phyloP scores from a whole-genome alignment of 2,329 filamentous ascomycete species.

The Phoma sp. region DNA sequence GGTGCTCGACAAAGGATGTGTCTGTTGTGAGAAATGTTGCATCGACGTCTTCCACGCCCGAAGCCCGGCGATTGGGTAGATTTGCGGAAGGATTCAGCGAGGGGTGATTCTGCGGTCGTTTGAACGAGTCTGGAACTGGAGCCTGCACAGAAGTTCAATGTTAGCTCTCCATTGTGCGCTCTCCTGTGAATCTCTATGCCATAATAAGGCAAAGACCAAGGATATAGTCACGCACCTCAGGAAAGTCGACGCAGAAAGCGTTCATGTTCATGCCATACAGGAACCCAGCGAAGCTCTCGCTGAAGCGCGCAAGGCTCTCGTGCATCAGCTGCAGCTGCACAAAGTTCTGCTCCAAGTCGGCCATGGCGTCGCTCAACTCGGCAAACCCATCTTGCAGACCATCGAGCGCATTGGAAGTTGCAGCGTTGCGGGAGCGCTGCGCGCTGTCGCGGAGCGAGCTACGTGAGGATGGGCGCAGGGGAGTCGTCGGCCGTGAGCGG shows the following conservation, averaged over 20 bases:
- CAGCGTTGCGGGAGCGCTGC: slow-evolving; percentile 48
- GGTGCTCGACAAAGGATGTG: slow-evolving; percentile 88
- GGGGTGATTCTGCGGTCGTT: slow-evolving; percentile 45
- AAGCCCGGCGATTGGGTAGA: slow-evolving; percentile 28
- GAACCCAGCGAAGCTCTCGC: slow-evolving; percentile 94
- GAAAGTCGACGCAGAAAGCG: slow-evolving; percentile 97
- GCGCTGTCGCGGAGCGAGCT: slow-evolving; percentile 74
- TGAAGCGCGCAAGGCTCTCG: slow-evolving; percentile 89
- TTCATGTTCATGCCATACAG: slow-evolving; percentile 98
- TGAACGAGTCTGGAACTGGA: slow-evolving; percentile 83
- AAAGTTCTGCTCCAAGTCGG: slow-evolving; percentile 95
- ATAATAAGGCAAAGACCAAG: too few relatives aligned
- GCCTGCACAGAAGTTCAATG: slow-evolving; percentile 58
- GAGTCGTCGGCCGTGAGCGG: slow-evolving; percentile 83
- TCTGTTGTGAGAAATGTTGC: slow-evolving; percentile 94
- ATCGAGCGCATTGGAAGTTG: slow-evolving; percentile 73
- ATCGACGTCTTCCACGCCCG: slow-evolving; percentile 61
- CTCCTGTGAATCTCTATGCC: too few relatives aligned
- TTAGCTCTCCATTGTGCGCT: too few relatives aligned
- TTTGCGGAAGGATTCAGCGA: slow-evolving; percentile 27
- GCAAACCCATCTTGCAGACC: slow-evolving; percentile 88
- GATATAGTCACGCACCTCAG: slow-evolving; percentile 66
- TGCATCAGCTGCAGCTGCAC: slow-evolving; percentile 98
- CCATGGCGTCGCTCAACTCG: slow-evolving; percentile 91
- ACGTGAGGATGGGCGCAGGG: slow-evolving; percentile 86